Percentiles rank a stretch among this genome's conserved stretches.
Conservation (phyloP, 192 early-diverging fungal species). For the Backusella morwellensis region DNA sequence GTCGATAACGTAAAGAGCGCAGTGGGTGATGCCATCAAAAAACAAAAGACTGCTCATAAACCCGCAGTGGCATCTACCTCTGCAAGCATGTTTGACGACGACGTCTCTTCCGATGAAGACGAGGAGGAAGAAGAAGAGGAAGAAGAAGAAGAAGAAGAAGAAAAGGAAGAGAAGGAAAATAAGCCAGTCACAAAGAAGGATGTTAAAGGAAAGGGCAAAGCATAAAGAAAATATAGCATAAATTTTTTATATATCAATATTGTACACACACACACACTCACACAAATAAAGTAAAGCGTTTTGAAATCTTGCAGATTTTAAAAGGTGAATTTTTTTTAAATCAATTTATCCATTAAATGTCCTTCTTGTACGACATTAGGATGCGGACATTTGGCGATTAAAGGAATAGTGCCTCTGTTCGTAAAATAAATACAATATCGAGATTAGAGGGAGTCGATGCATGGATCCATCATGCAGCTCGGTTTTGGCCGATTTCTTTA, state of each 20-base stretch:
- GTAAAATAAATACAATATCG: no score
- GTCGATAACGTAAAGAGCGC: conserved; percentile 60
- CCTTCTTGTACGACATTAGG: not conserved
- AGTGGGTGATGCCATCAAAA: conserved; percentile 40
- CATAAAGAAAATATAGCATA: not conserved
- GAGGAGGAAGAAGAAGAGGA: conserved; percentile 23
- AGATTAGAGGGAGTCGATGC: no score
- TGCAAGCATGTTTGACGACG: conserved; percentile 19
- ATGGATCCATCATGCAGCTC: no score
- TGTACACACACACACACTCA: not conserved
- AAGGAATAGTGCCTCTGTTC: no score
- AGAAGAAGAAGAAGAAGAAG: conserved; percentile 21
- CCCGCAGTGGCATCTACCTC: not conserved
- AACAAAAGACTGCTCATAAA: conserved; percentile 7
- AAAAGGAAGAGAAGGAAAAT: conserved; percentile 8
- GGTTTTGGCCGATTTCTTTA: no score
- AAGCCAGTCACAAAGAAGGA: not conserved
- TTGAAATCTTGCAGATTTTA: no score
- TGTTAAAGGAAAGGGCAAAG: conserved; percentile 16
- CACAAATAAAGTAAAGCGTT: not conserved
- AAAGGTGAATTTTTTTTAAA: not conserved
- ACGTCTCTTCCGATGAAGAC: conserved; percentile 9
- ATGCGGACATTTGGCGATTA: no score
- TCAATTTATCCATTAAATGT: not conserved
- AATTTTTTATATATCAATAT: not conserved